phyloP scores from a whole-genome alignment of 169 alveolate genomes.

The Plasmodium gaboni region DNA sequence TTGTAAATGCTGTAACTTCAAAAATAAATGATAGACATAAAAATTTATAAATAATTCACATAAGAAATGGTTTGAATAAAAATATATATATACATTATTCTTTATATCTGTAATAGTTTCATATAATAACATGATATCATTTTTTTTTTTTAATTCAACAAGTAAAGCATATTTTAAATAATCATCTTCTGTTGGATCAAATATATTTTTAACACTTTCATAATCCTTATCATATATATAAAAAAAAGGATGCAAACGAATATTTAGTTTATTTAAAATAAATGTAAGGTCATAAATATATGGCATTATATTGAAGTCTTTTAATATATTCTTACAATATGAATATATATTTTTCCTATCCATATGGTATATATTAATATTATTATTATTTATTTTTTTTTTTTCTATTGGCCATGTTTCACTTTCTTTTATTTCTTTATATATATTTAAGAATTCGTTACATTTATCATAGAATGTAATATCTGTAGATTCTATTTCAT shows the following conservation, averaged over 20 bases:
- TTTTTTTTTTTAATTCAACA: background rate
- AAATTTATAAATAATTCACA: slow-evolving; percentile 6
- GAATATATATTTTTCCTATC: slow-evolving; percentile 2
- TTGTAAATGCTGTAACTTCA: background rate
- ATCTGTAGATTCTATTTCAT: slow-evolving; percentile 9
- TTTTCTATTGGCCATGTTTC: too few relatives aligned
- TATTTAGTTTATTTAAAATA: slow-evolving; percentile 11
- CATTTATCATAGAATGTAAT: background rate
- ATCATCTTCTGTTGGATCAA: slow-evolving; percentile 4
- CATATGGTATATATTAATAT: slow-evolving; percentile 8
- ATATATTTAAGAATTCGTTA: background rate
- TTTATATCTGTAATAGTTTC: slow-evolving; percentile 15
- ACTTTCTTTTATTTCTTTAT: too few relatives aligned
- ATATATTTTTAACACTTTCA: slow-evolving; percentile 5
- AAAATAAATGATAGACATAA: slow-evolving; percentile 2
- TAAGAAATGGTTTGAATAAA: slow-evolving; percentile 5
- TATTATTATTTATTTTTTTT: too few relatives aligned
- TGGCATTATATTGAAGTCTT: slow-evolving; percentile 8
- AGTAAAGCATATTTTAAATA: slow-evolving; percentile 8
- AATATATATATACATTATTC: slow-evolving; percentile 24
- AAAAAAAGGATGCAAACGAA: slow-evolving; percentile 19
- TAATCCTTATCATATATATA: slow-evolving; percentile 7
- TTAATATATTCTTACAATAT: background rate
- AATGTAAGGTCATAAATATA: slow-evolving; percentile 35
- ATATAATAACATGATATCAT: background rate